Conservation (phyloP, 2,329 filamentous ascomycete species). For the Pyricularia sp. region DNA sequence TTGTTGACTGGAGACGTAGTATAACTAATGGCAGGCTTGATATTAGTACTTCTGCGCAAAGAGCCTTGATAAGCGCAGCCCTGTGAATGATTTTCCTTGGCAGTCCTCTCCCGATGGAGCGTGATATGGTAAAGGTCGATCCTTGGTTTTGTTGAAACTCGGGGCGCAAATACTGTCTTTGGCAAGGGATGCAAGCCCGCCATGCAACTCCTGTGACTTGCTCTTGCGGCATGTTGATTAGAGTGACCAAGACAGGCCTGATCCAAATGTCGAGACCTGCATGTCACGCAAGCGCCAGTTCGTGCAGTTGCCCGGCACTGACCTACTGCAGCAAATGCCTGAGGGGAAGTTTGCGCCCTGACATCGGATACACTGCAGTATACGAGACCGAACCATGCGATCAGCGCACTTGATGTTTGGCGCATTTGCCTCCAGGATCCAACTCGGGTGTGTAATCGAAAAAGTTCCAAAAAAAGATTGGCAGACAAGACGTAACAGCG, state of each 20-base stretch:
- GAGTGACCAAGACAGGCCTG: neutral
- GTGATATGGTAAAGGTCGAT: neutral
- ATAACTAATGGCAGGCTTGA: neutral
- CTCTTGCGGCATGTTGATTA: neutral
- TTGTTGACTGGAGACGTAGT: conserved; percentile 15
- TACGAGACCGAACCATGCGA: neutral
- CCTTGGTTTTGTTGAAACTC: neutral
- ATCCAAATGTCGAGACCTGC: neutral
- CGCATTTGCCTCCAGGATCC: neutral
- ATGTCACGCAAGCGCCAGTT: neutral
- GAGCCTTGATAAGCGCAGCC: neutral
- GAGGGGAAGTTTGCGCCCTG: neutral
- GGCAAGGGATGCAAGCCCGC: neutral
- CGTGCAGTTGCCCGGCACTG: neutral
- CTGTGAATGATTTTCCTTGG: neutral
- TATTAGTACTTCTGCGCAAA: neutral
- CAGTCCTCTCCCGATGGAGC: neutral
- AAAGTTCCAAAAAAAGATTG: neutral
- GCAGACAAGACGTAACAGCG: neutral
- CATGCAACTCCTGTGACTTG: neutral
- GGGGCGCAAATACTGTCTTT: neutral
- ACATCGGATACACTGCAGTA: neutral
- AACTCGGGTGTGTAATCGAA: neutral
- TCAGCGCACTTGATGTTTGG: neutral
- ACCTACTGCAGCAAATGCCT: neutral